Conservation (phyloP, 192 early-diverging fungal genomes). For the Spizellomyces sp. region DNA sequence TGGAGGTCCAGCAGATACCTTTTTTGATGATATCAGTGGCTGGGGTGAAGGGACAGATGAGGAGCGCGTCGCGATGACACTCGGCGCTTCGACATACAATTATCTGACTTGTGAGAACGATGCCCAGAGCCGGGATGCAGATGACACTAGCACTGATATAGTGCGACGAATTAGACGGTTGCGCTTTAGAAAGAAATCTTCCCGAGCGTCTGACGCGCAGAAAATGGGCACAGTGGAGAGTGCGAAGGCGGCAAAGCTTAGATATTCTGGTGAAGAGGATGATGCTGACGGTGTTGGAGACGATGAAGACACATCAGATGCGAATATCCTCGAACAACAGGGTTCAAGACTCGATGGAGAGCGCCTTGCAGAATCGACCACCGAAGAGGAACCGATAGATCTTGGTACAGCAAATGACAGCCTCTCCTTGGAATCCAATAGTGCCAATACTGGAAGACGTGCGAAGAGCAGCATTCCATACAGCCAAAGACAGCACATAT, state of each 20-base stretch:
- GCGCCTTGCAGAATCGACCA: background rate
- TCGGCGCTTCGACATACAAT: background rate
- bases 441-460: too few species aligned
- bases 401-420: too few species aligned
- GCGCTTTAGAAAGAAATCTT: background rate
- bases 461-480: background rate
- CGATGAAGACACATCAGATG: background rate
- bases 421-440: too few species aligned
- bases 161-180: background rate
- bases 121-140: background rate
- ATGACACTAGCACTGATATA: background rate
- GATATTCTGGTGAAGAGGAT: background rate
- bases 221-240: too few species aligned
- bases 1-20: background rate
- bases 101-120: background rate
- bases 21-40: constrained; percentile 1
- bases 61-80: background rate
- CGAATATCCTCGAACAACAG: background rate
- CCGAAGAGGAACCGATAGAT: too few species aligned
- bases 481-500: background rate
- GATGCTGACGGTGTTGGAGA: background rate
- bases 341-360: background rate
- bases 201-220: too few species aligned
- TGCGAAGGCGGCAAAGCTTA: background rate
- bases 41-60: background rate